Evolutionary conservation across 768 basidiomycete genomes (phyloP), one percentile per base, ranked within the genome.

Genomic region (Boletus coccyginus): DNA sequence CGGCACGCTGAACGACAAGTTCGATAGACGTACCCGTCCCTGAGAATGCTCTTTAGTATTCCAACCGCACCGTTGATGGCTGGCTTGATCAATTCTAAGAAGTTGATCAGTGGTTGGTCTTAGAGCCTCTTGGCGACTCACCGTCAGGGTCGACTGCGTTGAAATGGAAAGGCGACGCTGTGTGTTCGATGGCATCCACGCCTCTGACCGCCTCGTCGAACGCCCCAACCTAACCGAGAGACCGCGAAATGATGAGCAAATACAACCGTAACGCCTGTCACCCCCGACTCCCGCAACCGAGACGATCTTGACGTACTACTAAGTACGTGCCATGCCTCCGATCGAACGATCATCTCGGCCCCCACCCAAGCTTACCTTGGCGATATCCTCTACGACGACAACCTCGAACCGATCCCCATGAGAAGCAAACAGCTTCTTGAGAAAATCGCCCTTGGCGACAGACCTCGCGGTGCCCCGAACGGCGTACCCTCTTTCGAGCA

Each of bases 191-290:
- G 0, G 80, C 91, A 56, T 90, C 85, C 9, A 92, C 83, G 1
- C 80, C 89, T 67, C 85, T 81, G 56, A 92, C 87, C 0, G 85
- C 90, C 49, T 90, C 84, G 66, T 93, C 89, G 58, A 92, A 94
- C 1, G 86, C 88, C 8, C 81, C 82, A 3, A 78, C 79, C 84
- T 85, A 35, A 19, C 29, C 17, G 43, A 45, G 17, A 14, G 1
- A n/a, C 0, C 35, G 27, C 1, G 12, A 33, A 7, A 21, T 6
- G 35, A 46, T 50, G 2, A 55, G 36, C 10, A 52, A 8, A 39
- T 13, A 17, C 16, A 14, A 7, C 6, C 0, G 11, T 38, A 2
- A 11, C 19, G 19, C 46, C 29, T 32, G 17, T 5, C 38, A 4
- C 27, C 27, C 7, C n/a, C 47, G 16, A 19, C 13, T 12, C 29